Conservation (phyloP, 345 rosid genomes). For the Gossypium ekmanianum region DNA sequence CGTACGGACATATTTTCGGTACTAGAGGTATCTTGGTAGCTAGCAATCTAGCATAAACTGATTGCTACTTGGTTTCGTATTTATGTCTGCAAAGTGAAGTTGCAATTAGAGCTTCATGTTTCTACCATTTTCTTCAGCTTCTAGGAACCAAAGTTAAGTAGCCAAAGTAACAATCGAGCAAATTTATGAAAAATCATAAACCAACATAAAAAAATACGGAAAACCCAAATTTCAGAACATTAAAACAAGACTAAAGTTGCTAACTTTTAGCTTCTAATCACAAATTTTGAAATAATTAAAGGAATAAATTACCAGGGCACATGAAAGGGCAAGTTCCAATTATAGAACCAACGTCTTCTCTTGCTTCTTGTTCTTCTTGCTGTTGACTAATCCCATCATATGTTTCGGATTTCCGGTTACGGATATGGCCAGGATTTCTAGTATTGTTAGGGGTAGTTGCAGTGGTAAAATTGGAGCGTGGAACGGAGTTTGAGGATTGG, state of each 20-base stretch:
- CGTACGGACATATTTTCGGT: too few relatives aligned
- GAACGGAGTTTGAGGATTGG: conserved; percentile 4
- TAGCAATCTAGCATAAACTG: neutral
- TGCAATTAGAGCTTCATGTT: conserved; percentile 1
- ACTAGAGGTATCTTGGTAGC: too few relatives aligned
- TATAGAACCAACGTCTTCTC: conserved; percentile 23
- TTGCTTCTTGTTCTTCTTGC: neutral
- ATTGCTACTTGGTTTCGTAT: neutral
- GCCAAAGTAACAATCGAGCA: neutral
- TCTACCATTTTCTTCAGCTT: neutral
- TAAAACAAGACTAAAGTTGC: neutral
- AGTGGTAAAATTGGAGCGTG: neutral
- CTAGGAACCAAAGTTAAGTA: neutral
- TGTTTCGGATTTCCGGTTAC: conserved; percentile 12
- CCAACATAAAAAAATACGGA: neutral
- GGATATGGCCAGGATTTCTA: neutral
- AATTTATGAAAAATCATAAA: neutral
- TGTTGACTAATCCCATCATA: neutral
- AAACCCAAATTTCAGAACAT: neutral
- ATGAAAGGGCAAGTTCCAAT: conserved; percentile 79
- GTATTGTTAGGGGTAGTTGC: neutral
- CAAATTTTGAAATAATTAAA: neutral
- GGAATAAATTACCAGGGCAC: conserved; percentile 67
- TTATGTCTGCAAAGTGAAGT: neutral
- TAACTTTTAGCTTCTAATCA: neutral